Evolutionary conservation across 2,329 filamentous ascomycete genomes (phyloP), one percentile per base, ranked within the genome.

Genomic region (Monosporascus sp.): DNA sequence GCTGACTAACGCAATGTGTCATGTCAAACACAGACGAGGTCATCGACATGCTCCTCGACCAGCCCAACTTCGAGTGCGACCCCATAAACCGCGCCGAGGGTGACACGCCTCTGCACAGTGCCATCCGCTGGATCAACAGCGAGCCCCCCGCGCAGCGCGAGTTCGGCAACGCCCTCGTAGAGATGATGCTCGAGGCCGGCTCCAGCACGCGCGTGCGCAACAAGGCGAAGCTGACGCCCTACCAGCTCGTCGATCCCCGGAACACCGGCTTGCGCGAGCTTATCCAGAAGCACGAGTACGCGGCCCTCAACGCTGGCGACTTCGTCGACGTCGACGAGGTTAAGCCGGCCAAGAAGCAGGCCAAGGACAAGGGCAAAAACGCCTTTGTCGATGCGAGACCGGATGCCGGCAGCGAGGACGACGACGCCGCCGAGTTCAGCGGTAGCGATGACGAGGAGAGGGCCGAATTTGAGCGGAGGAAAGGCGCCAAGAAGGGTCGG

Each of bases 31-130:
- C 54, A 89, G 86, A 90, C 74, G 88, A 94, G 64, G 78, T 91
- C 56, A 86, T 95, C 66, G 89, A 95, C 73, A 72, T 83, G 64
- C 84, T 95, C 53, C 85, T 94, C 60, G 89, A 94, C 75, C 88
- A 93, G 70, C 84, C 88, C 60, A 84, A 86, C 61, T 86, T 95
- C 69, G 90, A 94, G 73, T 93, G 91, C 74, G 90, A 95, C 74
- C 87, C 88, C 51, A 64, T 85, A 64, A 87, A 84, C 74, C 82
- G 81, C 62, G 69, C 80, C 64, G 88, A 93, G 54, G 80, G 82
- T 57, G 89, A 94, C 71, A 92, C 89, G 2, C 88, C 88, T 31
- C 78, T 95, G 54, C 90, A 95, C 78, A 83, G 83, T 65, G 89
- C 84, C 51, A 83, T 94, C 61, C 81, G 86, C 64, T 93, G 84